These are phyloP conservation scores for Aspergillus persii DNA, from an alignment of 2,329 filamentous ascomycete species.

Conservation along the genomic window DNA sequence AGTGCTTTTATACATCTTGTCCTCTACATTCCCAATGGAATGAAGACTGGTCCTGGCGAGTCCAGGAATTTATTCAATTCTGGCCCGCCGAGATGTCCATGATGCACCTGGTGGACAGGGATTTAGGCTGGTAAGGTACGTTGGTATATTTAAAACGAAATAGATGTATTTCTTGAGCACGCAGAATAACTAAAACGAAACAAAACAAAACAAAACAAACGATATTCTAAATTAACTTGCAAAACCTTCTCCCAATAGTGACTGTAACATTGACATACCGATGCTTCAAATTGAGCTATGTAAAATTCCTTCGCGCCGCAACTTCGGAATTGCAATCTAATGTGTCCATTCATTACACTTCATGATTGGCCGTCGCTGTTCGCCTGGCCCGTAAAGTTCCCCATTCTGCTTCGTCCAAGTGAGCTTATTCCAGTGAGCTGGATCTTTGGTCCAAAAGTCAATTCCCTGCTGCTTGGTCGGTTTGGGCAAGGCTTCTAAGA, in stretches of 20 bases:
- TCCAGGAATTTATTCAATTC: constrained; percentile 28
- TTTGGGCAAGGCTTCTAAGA: not conserved
- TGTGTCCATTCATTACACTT: not conserved
- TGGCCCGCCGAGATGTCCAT: constrained; percentile 28
- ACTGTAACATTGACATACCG: too few species aligned
- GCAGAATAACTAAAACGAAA: too few species aligned
- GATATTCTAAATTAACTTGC: too few species aligned
- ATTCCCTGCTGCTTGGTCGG: not conserved
- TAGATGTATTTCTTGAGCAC: too few species aligned
- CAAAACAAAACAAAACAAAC: too few species aligned
- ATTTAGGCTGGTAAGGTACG: constrained; percentile 15
- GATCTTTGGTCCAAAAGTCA: not conserved
- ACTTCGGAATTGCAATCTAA: not conserved
- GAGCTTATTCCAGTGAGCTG: not conserved
- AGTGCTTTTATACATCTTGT: constrained; percentile 25
- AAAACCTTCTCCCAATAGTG: too few species aligned
- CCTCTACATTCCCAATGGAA: constrained; percentile 22
- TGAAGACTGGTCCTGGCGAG: constrained; percentile 28
- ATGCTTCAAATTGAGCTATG: not conserved
- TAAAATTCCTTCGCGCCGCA: not conserved
- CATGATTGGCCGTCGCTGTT: not conserved
- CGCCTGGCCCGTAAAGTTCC: not conserved
- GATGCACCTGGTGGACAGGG: constrained; percentile 28
- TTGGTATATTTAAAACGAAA: not conserved
- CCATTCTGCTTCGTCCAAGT: not conserved